Base-by-base conservation (phyloP, 805 yeast species). In the Starmera quercuum region DNA sequence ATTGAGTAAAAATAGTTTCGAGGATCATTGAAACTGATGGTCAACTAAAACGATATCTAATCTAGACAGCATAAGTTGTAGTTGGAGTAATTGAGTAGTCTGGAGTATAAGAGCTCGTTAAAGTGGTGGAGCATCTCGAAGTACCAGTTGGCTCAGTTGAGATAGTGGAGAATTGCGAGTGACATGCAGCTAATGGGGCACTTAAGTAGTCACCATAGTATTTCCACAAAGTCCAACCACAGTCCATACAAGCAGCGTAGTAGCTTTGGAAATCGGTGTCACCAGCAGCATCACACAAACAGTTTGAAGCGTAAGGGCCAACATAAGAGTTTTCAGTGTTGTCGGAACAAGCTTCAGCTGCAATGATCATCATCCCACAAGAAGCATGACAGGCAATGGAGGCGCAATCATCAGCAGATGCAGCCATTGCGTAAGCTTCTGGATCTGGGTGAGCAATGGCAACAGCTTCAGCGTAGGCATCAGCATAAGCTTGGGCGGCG, bases 221-320 rank as follows among this genome's bases (percentile, higher is more conserved):
- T n/a, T 41, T 29, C 53, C 53, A 56, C 21, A 56, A 34, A 42
- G 59, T 55, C 60, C 59, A 55, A 25, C 60, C 61, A 44, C 61
- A 56, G 27, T 44, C 54, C 20, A 55, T 40, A 45, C 61, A 56
- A 3, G 30, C 44, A 15, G 42, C 45, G 17, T 44, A 44, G 19
- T 27, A 25, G 4, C 16, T 18, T 22, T 27, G 29, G 34, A 42
- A 46, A 14, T 30, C 10, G 12, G 38, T 20, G 9, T 32, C 44
- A 10, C 26, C 17, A 15, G 30, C 32, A 16, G 29, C 19, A 16
- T 26, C 31, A 37, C 51, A 46, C 22, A 37, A 35, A 30, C 51
- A 46, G 10, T 12, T 17, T 20, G 29, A 16, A 31, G 39, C 31
- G 26, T 37, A 38, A 7, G 32, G 32, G 14, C 29, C 32, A 22